Percentiles rank a stretch among this genome's conserved stretches.
These are phyloP conservation scores for Hericium erinaceus DNA, from an alignment of 768 basidiomycete genomes.

Conservation along the genomic window DNA sequence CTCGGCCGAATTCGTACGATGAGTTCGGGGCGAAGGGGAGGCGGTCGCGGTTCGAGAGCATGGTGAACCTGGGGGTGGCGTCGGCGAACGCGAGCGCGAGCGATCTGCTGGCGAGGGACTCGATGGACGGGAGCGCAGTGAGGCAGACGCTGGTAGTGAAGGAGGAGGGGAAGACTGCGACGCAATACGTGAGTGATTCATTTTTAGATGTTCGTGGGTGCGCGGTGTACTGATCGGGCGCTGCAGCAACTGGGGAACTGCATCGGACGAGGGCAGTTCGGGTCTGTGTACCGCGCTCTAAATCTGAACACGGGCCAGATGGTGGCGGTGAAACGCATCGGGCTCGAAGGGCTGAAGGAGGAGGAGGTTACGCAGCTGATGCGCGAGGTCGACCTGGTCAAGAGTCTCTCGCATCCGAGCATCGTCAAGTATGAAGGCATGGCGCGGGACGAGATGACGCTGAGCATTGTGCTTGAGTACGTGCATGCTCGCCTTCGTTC, in stretches of 20 bases:
- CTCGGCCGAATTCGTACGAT: constrained; percentile 60
- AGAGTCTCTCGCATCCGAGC: constrained; percentile 84
- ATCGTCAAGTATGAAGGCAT: constrained; percentile 98
- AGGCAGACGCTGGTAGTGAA: constrained; percentile 65
- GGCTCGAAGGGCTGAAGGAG: constrained; percentile 83
- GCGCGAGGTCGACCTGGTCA: constrained; percentile 90
- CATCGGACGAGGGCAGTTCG: constrained; percentile 95
- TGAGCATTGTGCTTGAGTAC: constrained; percentile 93
- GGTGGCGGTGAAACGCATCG: constrained; percentile 98
- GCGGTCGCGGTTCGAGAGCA: constrained; percentile 64
- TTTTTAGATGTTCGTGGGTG: constrained; percentile 3
- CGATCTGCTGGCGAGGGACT: constrained; percentile 53
- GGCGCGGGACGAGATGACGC: constrained; percentile 77
- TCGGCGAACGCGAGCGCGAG: constrained; percentile 50
- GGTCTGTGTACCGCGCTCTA: constrained; percentile 88
- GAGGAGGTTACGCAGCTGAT: constrained; percentile 86
- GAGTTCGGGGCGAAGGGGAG: constrained; percentile 44
- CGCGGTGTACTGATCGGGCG: background rate
- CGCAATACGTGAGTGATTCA: constrained; percentile 63
- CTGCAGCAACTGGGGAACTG: constrained; percentile 95
- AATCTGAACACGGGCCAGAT: constrained; percentile 92
- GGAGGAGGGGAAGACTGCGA: constrained; percentile 73
- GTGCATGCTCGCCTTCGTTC: constrained; percentile 23
- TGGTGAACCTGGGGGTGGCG: constrained; percentile 51
- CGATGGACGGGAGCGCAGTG: constrained; percentile 53